Evolutionary conservation across 768 basidiomycete species (phyloP).

Genomic region (Nidula microcarpa): DNA sequence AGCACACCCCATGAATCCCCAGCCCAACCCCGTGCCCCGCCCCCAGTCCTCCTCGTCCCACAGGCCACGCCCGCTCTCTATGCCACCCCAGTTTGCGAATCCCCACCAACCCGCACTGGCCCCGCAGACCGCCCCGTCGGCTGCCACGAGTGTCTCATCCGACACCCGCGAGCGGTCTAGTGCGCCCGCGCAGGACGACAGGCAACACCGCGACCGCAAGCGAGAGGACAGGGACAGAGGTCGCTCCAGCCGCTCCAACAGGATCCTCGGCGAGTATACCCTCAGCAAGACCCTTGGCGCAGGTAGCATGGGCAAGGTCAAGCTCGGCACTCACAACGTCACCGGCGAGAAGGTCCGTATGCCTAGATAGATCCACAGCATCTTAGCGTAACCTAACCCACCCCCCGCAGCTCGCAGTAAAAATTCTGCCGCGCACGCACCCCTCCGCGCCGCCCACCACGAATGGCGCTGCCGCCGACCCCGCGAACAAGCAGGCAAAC

Average conservation of each 20-base stretch:
- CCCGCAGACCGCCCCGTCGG: conserved; percentile 5
- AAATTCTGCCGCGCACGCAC: conserved; percentile 89
- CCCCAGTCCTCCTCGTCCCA: conserved; percentile 26
- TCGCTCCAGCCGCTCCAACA: conserved; percentile 36
- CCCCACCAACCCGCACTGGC: conserved; percentile 9
- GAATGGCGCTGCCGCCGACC: conserved; percentile 39
- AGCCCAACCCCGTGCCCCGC: conserved; percentile 21
- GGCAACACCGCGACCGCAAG: conserved; percentile 18
- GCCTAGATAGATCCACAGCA: too few relatives aligned
- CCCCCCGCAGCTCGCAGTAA: conserved; percentile 82
- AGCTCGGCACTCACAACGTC: conserved; percentile 84
- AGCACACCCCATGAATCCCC: conserved; percentile 10
- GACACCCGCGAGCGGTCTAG: conserved; percentile 30
- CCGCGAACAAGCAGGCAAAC: conserved; percentile 72
- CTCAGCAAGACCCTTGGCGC: conserved; percentile 96
- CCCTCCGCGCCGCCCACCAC: conserved; percentile 50
- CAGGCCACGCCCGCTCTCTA: conserved; percentile 65
- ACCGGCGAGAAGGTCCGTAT: conserved; percentile 87
- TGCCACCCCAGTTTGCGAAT: conserved; percentile 58
- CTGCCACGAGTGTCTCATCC: conserved; percentile 21
- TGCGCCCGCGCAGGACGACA: conserved; percentile 21
- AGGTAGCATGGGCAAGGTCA: conserved; percentile 99
- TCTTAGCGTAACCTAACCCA: background rate
- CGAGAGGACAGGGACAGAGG: background rate
- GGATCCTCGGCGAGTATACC: conserved; percentile 90